Evolutionary conservation across 768 basidiomycete genomes (phyloP).

Genomic region (Psilocybe tampanensis): DNA sequence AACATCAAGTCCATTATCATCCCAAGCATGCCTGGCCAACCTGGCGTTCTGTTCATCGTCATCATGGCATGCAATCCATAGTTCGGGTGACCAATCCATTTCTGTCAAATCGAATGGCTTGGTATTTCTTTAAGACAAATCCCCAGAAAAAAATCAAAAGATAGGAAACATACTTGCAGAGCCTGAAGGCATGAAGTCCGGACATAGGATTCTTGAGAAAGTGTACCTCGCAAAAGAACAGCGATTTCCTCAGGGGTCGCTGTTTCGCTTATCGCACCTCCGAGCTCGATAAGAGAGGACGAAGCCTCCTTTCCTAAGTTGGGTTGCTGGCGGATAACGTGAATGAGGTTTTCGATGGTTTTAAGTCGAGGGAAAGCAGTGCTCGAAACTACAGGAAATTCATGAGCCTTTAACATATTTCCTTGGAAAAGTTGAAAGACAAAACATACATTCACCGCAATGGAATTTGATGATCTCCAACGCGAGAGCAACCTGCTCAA

Average conservation of each 20-base stretch:
- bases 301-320: slow-evolving; percentile 84
- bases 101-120: slow-evolving; percentile 96
- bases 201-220: slow-evolving; percentile 86
- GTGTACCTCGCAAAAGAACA: slow-evolving; percentile 70
- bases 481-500: slow-evolving; percentile 78
- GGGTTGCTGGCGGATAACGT: slow-evolving; percentile 76
- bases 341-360: slow-evolving; percentile 69
- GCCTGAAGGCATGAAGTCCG: slow-evolving; percentile 90
- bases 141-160: slow-evolving; percentile 1
- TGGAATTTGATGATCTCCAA: slow-evolving; percentile 73
- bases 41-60: slow-evolving; percentile 83
- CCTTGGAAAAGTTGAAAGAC: not conserved
- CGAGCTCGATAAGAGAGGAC: slow-evolving; percentile 77
- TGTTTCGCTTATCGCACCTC: slow-evolving; percentile 72
- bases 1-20: slow-evolving; percentile 93
- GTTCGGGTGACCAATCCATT: slow-evolving; percentile 85
- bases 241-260: slow-evolving; percentile 64
- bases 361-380: slow-evolving; percentile 71
- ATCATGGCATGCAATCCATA: slow-evolving; percentile 91
- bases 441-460: slow-evolving; percentile 69
- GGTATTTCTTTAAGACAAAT: not conserved
- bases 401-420: not conserved
- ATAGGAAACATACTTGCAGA: slow-evolving; percentile 61
- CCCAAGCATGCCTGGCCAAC: slow-evolving; percentile 84
- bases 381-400: slow-evolving; percentile 56